Evolutionary conservation across 2,329 filamentous ascomycete species (phyloP).

Genomic region (Aspergillus felis): DNA sequence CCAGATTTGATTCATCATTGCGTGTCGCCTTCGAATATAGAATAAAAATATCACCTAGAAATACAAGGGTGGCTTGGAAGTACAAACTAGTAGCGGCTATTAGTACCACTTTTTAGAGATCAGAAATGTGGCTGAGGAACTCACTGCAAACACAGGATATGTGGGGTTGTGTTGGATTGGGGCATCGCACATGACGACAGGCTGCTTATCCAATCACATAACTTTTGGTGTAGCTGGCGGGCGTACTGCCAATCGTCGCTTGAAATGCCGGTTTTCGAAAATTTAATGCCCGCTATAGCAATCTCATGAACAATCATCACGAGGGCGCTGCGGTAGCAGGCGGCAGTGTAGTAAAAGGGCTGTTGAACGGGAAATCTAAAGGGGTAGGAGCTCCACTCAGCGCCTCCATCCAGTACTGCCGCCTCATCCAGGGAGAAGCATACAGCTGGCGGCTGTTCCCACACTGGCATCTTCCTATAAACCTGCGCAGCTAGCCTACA

Average conservation of each 20-base stretch:
- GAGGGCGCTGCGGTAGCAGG: conserved; percentile 9
- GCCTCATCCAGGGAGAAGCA: conserved; percentile 14
- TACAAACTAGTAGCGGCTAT: conserved; percentile 11
- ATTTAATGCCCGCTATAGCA: conserved; percentile 8
- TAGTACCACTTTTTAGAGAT: not conserved
- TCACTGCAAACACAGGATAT: conserved; percentile 18
- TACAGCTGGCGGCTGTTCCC: conserved; percentile 15
- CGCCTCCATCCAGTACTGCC: conserved; percentile 10
- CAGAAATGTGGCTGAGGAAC: not conserved
- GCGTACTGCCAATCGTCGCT: conserved; percentile 13
- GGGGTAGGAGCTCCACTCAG: conserved; percentile 15
- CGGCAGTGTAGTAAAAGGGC: conserved; percentile 11
- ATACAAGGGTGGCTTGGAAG: conserved; percentile 17
- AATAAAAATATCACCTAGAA: conserved; percentile 11
- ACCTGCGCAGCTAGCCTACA: conserved; percentile 20
- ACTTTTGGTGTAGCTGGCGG: conserved; percentile 4
- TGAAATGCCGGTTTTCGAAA: conserved; percentile 3
- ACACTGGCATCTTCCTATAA: conserved; percentile 16
- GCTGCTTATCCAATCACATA: conserved; percentile 10
- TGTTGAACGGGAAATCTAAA: conserved; percentile 7
- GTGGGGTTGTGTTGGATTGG: conserved; percentile 13
- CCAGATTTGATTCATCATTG: not conserved
- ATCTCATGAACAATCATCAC: conserved; percentile 15
- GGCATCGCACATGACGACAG: conserved; percentile 11
- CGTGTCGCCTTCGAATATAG: conserved; percentile 2